Evolutionary conservation across 202 grass and related monocot species (phyloP).

Genomic region (Bolboschoenoplectus hybrid): DNA sequence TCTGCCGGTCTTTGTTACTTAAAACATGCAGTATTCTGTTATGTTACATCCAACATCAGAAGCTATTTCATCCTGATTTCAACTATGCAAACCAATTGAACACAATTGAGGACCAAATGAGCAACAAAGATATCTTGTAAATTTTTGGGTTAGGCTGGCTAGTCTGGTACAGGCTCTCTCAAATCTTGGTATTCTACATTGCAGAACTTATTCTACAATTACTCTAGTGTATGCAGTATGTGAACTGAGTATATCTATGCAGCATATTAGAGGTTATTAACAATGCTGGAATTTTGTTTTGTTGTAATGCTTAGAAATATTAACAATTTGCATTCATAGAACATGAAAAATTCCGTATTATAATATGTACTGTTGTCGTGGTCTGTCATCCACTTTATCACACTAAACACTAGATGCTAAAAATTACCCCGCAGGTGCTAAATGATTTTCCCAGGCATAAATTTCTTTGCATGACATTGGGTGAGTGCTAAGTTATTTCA

Average conservation of each 20-base stretch:
- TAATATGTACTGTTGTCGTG: not conserved
- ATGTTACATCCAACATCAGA: conserved; percentile 19
- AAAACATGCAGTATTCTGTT: not conserved
- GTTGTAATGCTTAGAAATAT: not conserved
- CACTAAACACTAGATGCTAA: not conserved
- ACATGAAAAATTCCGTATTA: not conserved
- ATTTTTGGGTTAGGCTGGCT: too few species aligned
- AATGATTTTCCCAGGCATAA: conserved; percentile 11
- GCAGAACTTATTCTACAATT: too few species aligned
- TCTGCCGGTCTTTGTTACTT: not conserved
- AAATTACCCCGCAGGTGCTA: not conserved
- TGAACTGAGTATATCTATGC: too few species aligned
- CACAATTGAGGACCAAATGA: not conserved
- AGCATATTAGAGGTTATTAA: not conserved
- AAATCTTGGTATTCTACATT: too few species aligned
- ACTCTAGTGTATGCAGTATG: too few species aligned
- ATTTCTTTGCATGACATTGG: conserved; percentile 11
- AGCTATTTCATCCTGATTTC: not conserved
- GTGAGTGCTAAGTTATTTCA: conserved; percentile 17
- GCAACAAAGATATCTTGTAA: too few species aligned
- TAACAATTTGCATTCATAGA: not conserved
- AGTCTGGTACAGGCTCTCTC: too few species aligned
- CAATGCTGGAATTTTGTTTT: not conserved
- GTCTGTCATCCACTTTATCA: not conserved
- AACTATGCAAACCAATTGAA: conserved; percentile 15